Percentiles rank a stretch among this genome's conserved stretches.
phyloP scores from a whole-genome alignment of 768 basidiomycete species.

The Favolaschia claudopus region DNA sequence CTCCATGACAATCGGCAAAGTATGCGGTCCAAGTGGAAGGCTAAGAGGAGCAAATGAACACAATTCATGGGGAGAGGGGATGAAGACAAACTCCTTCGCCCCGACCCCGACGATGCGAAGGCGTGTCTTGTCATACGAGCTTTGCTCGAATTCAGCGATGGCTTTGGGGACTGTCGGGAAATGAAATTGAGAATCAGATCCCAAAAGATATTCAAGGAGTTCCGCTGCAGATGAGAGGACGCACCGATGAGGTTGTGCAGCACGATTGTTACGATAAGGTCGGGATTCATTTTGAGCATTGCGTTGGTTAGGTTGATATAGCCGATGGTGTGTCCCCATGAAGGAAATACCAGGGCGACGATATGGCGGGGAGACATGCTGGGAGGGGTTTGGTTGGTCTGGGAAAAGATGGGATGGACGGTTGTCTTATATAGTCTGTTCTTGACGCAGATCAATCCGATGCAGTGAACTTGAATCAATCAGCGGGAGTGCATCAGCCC shows the following conservation, averaged over 20 bases:
- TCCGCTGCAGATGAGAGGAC: too few relatives aligned
- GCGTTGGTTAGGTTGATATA: neutral
- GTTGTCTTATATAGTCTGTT: too few relatives aligned
- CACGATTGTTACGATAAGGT: constrained; percentile 5
- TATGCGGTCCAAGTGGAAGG: neutral
- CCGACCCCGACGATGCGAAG: constrained; percentile 12
- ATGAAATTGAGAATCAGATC: neutral
- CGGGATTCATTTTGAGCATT: neutral
- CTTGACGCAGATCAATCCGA: too few relatives aligned
- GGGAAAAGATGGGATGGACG: too few relatives aligned
- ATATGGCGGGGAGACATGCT: constrained; percentile 11
- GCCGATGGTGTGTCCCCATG: constrained; percentile 12
- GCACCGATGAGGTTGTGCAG: constrained; percentile 7
- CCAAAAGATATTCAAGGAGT: too few relatives aligned
- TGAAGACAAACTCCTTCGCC: neutral
- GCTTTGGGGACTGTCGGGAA: constrained; percentile 8
- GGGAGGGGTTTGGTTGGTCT: too few relatives aligned
- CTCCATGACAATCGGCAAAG: neutral
- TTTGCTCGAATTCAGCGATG: neutral
- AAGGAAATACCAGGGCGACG: neutral
- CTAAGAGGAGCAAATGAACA: neutral
- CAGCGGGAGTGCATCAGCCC: too few relatives aligned
- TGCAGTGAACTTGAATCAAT: too few relatives aligned
- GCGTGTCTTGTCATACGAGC: neutral
- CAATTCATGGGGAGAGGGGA: neutral